Base-by-base conservation (phyloP, 495 filamentous ascomycete species). In the Glarea lozoyensis region DNA sequence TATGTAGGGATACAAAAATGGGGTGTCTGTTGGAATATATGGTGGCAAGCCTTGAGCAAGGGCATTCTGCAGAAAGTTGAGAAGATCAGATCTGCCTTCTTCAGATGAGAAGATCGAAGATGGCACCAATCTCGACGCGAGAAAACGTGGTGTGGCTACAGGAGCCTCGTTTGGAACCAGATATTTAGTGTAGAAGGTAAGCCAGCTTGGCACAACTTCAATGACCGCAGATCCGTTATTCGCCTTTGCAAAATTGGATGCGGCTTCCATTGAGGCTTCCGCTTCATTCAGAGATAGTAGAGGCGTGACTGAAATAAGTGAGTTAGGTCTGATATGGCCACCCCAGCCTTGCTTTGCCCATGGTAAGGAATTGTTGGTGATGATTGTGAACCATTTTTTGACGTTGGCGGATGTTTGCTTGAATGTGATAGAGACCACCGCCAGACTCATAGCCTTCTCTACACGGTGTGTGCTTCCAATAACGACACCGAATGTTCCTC, bases 401-500 rank as follows among this genome's bases (percentile, higher is more conserved):
- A 32, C n/a, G 19, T 32, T 43, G 4, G 3, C 10, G 10, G 24
- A 7, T 2, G 2, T 43, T 22, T 17, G 9, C 4, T 17, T 17
- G 9, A 25, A 45, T n/a, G 17, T 2, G 10, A 45, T 38, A 52
- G 33, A 29, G 2, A 54, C 45, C 4, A 54, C 56, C n/a, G 51
- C 18, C 4, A 47, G 5, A 11, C 27, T 37, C 13, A 42, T 33
- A 37, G 46, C 45, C 6, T 50, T 50, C 27, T 54, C 48, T 17
- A 67, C 69, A 12, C 65, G 64, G 30, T 69, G 44, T 0, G 72
- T 73, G 31, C 61, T 61, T 29, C 60, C 63, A 10, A 70, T 59
- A 15, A 75, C 63, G 13, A 76, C 60, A 9, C 70, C 74, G 45
- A 73, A 76, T 11, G 69, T 75, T 7, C 69, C 70, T 4, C 75